Evolutionary conservation across 257 asterid species (phyloP).

Genomic region (Nicotiana undulata): DNA sequence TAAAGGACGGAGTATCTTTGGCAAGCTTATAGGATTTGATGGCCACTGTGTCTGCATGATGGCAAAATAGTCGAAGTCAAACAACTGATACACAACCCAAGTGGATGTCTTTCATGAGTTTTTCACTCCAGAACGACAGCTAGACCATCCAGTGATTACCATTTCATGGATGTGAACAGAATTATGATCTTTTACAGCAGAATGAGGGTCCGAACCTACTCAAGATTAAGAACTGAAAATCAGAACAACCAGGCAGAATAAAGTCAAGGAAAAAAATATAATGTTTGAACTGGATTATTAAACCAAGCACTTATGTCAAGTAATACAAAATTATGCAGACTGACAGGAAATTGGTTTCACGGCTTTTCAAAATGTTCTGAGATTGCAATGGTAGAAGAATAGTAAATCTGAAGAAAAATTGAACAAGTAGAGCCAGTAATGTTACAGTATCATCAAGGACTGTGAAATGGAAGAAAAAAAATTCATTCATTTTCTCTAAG

Average conservation of each 20-base stretch:
- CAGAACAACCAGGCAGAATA: constrained; percentile 14
- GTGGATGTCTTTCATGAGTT: background rate
- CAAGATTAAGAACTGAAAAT: constrained; percentile 12
- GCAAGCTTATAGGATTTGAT: constrained; percentile 48
- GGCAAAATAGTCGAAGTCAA: constrained; percentile 15
- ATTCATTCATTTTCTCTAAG: background rate
- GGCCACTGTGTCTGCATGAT: constrained; percentile 75
- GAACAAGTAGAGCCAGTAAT: background rate
- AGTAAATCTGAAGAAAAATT: background rate
- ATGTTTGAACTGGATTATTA: background rate
- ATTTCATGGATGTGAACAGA: constrained; percentile 68
- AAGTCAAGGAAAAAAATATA: background rate
- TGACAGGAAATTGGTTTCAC: background rate
- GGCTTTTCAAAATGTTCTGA: background rate
- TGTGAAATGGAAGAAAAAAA: background rate
- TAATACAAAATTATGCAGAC: background rate
- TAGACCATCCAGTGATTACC: constrained; percentile 40
- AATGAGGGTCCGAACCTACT: constrained; percentile 81
- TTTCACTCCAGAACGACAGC: background rate
- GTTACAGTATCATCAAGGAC: background rate
- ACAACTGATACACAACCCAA: background rate
- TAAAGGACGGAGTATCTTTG: constrained; percentile 66
- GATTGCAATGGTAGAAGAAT: background rate
- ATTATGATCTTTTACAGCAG: constrained; percentile 57
- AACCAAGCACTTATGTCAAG: background rate